Conservation (phyloP, 805 yeast species). For the Metschnikowia similis region DNA sequence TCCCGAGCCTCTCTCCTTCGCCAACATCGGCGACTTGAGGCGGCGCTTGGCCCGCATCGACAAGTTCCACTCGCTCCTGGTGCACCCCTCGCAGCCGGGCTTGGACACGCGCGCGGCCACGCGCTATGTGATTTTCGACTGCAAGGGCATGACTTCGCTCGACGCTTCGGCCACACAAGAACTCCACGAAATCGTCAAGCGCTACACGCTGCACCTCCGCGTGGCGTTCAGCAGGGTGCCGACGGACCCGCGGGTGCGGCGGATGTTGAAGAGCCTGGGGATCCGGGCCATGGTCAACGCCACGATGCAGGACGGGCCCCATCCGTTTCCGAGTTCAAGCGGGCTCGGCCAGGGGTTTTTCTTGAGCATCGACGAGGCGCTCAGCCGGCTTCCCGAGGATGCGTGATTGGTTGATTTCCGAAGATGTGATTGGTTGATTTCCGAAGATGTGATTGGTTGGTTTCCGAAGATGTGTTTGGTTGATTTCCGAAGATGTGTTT, state of each 20-base stretch:
- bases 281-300: constrained; percentile 33
- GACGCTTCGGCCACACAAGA: constrained; percentile 81
- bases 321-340: constrained; percentile 1
- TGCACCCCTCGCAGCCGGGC: constrained; percentile 70
- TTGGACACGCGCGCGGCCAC: constrained; percentile 35
- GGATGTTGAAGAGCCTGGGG: constrained; percentile 53
- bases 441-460: too few species aligned
- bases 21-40: constrained; percentile 75
- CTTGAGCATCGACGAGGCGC: constrained; percentile 54
- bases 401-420: background rate
- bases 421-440: too few species aligned
- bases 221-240: constrained; percentile 64
- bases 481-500: too few species aligned
- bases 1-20: constrained; percentile 86
- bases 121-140: constrained; percentile 63
- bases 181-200: constrained; percentile 53
- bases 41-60: constrained; percentile 66
- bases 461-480: too few species aligned
- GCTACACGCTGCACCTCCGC: constrained; percentile 47
- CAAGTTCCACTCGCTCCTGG: constrained; percentile 65
- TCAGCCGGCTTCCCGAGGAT: constrained; percentile 16
- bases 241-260: constrained; percentile 40
- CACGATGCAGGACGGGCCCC: constrained; percentile 5
- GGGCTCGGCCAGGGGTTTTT: constrained; percentile 32
- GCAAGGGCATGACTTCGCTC: constrained; percentile 75